phyloP scores from a whole-genome alignment of 306 rosid species.

The Fragaria nilgerrensis region DNA sequence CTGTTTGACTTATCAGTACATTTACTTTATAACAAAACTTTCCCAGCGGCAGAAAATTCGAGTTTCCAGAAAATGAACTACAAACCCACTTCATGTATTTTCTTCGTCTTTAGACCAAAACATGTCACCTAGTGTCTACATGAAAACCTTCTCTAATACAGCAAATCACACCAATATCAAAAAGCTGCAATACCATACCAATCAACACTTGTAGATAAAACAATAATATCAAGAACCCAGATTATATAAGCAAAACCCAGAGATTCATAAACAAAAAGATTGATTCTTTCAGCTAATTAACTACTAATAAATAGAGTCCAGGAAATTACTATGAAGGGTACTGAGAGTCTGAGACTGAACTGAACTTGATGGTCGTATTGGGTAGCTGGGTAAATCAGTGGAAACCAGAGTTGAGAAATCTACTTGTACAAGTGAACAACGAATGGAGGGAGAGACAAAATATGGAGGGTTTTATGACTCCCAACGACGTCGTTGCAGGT shows the following conservation, averaged over 20 bases:
- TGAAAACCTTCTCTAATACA: not conserved
- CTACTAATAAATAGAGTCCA: not conserved
- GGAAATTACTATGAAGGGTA: slow-evolving; percentile 58
- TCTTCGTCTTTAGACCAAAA: not conserved
- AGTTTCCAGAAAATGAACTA: not conserved
- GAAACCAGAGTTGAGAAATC: no score
- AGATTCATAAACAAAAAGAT: not conserved
- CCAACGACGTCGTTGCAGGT: no score
- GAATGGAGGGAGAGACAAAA: no score
- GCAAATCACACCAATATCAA: not conserved
- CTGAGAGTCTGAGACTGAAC: slow-evolving; percentile 29
- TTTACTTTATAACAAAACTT: not conserved
- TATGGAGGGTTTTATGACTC: no score
- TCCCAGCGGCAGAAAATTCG: not conserved
- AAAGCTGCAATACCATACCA: slow-evolving; percentile 5
- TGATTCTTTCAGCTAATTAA: not conserved
- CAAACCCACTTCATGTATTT: not conserved
- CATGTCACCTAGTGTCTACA: not conserved
- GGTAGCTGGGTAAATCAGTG: no score
- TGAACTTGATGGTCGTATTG: no score
- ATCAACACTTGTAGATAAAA: not conserved
- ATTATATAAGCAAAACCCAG: not conserved
- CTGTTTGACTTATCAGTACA: not conserved
- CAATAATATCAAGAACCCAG: slow-evolving; percentile 1
- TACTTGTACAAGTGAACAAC: no score